Conservation (phyloP, 441 rosid genomes). For the Populus hybrid region DNA sequence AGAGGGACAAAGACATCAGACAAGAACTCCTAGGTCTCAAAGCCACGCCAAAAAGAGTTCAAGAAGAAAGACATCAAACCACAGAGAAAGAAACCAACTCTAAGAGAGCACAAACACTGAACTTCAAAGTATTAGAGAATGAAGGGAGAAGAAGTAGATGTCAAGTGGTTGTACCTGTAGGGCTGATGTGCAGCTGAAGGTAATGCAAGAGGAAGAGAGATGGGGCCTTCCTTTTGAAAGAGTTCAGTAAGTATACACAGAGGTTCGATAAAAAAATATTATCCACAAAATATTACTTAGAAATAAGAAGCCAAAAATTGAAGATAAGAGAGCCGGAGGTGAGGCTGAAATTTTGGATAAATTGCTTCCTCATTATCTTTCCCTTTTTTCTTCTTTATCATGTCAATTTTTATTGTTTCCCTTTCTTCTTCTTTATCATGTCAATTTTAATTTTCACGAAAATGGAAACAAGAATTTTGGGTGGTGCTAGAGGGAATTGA, state of each 20-base stretch:
- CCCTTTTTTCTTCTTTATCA: neutral
- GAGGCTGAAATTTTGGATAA: neutral
- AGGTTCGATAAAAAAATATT: neutral
- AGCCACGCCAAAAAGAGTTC: neutral
- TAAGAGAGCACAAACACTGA: neutral
- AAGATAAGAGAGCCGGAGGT: neutral
- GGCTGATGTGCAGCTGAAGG: neutral
- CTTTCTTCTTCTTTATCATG: neutral
- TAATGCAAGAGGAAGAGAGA: neutral
- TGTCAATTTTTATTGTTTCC: no score
- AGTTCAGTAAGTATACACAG: neutral
- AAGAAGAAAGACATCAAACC: neutral
- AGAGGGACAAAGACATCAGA: neutral
- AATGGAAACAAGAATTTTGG: no score
- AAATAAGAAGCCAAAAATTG: neutral
- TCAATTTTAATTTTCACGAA: neutral
- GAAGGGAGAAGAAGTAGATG: neutral
- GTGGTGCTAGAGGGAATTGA: no score
- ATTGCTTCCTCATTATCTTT: neutral
- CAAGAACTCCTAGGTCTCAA: neutral
- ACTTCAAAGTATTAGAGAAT: neutral
- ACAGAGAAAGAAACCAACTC: neutral
- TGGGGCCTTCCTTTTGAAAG: neutral
- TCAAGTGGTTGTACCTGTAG: neutral
- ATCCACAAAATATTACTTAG: neutral